Percentiles rank a stretch among this genome's conserved stretches.
phyloP scores from a whole-genome alignment of 169 alveolate species.

The Cryptosporidium canis region DNA sequence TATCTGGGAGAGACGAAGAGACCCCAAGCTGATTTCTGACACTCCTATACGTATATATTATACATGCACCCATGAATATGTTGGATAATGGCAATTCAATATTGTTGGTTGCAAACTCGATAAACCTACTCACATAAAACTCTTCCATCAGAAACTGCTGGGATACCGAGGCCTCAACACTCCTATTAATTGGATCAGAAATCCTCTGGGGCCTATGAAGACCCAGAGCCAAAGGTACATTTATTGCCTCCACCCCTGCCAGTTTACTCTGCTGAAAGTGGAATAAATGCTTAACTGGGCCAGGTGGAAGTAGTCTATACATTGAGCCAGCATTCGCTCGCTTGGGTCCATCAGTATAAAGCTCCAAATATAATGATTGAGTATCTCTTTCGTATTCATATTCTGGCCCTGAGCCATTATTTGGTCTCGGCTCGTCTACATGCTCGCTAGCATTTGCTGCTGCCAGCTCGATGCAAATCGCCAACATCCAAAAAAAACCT shows the following conservation, averaged over 20 bases:
- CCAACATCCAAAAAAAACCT: neutral
- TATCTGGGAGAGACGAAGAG: slow-evolving; percentile 53
- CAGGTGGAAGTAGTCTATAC: slow-evolving; percentile 47
- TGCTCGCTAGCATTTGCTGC: neutral
- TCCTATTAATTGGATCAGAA: slow-evolving; percentile 28
- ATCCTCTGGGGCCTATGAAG: slow-evolving; percentile 55
- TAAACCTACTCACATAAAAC: slow-evolving; percentile 33
- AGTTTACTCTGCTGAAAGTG: slow-evolving; percentile 33
- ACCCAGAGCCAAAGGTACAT: slow-evolving; percentile 51
- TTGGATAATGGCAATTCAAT: slow-evolving; percentile 18
- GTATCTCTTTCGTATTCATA: neutral
- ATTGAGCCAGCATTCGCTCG: slow-evolving; percentile 22
- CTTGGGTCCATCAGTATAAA: neutral
- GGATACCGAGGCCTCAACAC: slow-evolving; percentile 52
- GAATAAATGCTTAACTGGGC: slow-evolving; percentile 16
- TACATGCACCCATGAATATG: slow-evolving; percentile 41
- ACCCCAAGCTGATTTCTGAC: slow-evolving; percentile 46
- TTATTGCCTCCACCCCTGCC: slow-evolving; percentile 10
- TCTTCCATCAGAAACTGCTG: slow-evolving; percentile 31
- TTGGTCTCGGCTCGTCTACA: neutral
- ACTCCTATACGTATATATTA: slow-evolving; percentile 39
- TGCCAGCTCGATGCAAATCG: neutral
- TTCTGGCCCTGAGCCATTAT: neutral
- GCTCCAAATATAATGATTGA: neutral
- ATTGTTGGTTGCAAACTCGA: slow-evolving; percentile 24